Conservation (phyloP, 2,329 filamentous ascomycete species). For the Colletotrichum tabaci region DNA sequence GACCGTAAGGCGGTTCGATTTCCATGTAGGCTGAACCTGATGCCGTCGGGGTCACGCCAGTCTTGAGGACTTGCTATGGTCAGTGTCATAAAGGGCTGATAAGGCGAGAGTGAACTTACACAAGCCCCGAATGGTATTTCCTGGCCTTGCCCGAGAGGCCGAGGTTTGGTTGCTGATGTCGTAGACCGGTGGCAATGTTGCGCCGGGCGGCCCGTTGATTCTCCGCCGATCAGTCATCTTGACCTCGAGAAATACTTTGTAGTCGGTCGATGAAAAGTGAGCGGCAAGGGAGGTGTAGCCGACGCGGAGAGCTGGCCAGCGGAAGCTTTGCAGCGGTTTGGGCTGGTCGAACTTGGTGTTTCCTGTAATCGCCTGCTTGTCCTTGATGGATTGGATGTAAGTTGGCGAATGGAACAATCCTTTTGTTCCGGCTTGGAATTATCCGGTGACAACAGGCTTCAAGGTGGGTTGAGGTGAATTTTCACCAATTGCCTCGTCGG, state of each 20-base stretch:
- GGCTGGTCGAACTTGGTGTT: too few relatives aligned
- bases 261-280: not conserved
- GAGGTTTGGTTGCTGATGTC: constrained; percentile 59
- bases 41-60: constrained; percentile 91
- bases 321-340: not conserved
- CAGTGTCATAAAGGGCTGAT: constrained; percentile 9
- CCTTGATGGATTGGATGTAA: not conserved
- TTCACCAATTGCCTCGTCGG: constrained; percentile 5
- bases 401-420: not conserved
- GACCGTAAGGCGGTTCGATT: constrained; percentile 65
- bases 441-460: not conserved
- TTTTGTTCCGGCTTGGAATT: not conserved
- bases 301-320: not conserved
- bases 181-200: constrained; percentile 82
- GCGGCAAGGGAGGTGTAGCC: not conserved
- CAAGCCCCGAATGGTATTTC: constrained; percentile 85
- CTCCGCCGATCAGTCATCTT: constrained; percentile 87
- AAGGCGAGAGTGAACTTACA: constrained; percentile 71
- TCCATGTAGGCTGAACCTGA: constrained; percentile 93
- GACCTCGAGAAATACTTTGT: too few relatives aligned
- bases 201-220: constrained; percentile 87
- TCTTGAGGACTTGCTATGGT: constrained; percentile 81
- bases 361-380: not conserved
- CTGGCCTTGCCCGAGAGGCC: constrained; percentile 69
- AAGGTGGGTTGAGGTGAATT: constrained; percentile 10